Conservation (phyloP, 257 asterid genomes). For the Echium plantagineum region DNA sequence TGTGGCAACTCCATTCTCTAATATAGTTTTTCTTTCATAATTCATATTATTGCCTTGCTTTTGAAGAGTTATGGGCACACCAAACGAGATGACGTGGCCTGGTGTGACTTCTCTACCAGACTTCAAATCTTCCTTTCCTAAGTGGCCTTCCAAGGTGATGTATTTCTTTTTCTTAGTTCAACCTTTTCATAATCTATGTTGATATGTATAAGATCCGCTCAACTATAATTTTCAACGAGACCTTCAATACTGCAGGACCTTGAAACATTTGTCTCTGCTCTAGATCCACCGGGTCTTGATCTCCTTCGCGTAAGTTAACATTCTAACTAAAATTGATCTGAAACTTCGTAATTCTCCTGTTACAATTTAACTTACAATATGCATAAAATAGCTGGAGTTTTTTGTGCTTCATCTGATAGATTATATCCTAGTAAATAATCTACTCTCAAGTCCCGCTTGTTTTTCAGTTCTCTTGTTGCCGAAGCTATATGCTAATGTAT, state of each 20-base stretch:
- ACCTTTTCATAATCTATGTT: background rate
- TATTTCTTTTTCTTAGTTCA: background rate
- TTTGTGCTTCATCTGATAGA: no score
- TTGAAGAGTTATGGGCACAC: constrained; percentile 84
- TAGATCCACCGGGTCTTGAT: constrained; percentile 68
- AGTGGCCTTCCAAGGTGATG: constrained; percentile 71
- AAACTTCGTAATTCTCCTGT: no score
- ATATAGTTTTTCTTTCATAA: background rate
- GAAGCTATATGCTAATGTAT: no score
- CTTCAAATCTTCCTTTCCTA: constrained; percentile 75
- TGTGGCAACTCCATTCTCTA: background rate
- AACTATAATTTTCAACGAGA: background rate
- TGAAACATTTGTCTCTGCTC: constrained; percentile 57
- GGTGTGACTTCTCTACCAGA: constrained; percentile 96
- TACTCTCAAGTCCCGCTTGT: no score
- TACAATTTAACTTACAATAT: no score
- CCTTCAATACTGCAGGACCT: constrained; percentile 43
- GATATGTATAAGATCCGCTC: background rate
- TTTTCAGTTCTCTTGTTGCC: no score
- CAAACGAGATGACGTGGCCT: constrained; percentile 91
- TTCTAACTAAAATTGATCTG: background rate
- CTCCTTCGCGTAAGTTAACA: constrained; percentile 64
- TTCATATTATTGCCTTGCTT: constrained; percentile 10
- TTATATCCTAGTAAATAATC: no score
- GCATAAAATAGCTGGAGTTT: no score